Evolutionary conservation across 805 yeast species (phyloP), one percentile per base, ranked within the genome.

Genomic region (Nakazawaea ishiwadae): DNA sequence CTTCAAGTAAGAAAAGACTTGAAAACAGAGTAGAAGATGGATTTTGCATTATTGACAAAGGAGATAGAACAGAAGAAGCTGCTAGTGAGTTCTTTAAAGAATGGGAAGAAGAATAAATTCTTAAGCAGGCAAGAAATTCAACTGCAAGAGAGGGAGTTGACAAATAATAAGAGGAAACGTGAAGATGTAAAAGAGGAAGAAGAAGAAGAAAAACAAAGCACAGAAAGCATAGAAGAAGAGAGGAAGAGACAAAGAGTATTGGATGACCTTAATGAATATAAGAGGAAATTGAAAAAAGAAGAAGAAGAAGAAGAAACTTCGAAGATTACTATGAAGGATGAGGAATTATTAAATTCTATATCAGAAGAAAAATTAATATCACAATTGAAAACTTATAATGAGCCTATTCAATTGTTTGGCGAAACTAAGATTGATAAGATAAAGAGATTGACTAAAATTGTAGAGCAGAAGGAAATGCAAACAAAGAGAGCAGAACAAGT

Each of bases 21-120:
- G 23, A 11, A 12, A 23, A 4, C 16, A 7, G 21, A 10, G 12
- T 24, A 17, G n/a, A n/a, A 11, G 27, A 32, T 32, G 37, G 18
- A 24, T 14, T 23, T 34, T 8, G 8, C 28, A 3, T 68, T 76
- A 44, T 62, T 73, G 10, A 59, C 62, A 1, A 55, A 61, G 20
- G 82, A 78, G 54, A 77, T 77, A 16, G 61, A 58, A 5, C 73
- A 66, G 57, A 73, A 73, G 58, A 60, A 62, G 48, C 18, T 19
- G 19, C 20, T 34, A 14, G 28, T 34, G 14, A 12, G 23, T 4
- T n/a, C 19, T 21, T 24, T 34, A 19, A 52, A 54, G 45, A 14
- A 14, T 12, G 16, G 16, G 41, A 56, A 47, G 48, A 46, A 37
- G 27, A 46, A 28, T 32, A 35, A 18, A 49, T 44, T 37, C 24